Evolutionary conservation across 768 basidiomycete species (phyloP).

Genomic region (Russula brevipes): DNA sequence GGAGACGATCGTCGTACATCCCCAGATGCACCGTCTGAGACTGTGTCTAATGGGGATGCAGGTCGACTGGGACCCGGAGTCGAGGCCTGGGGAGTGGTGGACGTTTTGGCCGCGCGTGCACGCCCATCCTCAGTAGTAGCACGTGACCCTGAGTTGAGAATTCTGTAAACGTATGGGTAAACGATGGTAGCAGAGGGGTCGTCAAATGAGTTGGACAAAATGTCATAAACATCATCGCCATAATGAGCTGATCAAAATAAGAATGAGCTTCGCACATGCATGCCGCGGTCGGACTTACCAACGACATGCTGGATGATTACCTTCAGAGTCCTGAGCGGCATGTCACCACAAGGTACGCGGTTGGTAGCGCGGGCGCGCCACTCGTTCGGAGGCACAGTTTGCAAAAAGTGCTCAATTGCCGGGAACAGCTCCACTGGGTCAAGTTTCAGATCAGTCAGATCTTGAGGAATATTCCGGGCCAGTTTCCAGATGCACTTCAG

Average conservation of each 20-base stretch:
- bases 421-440: conserved; percentile 87
- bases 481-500: conserved; percentile 98
- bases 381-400: conserved; percentile 90
- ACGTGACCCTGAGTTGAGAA: conserved; percentile 62
- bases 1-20: conserved; percentile 51
- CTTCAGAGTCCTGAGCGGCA: conserved; percentile 97
- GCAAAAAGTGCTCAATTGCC: conserved; percentile 90
- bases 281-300: conserved; percentile 49
- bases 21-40: conserved; percentile 40
- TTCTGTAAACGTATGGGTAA: conserved; percentile 91
- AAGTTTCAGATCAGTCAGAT: conserved; percentile 71
- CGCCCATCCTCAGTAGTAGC: conserved; percentile 39
- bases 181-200: conserved; percentile 97
- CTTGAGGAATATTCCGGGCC: conserved; percentile 89
- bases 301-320: conserved; percentile 97
- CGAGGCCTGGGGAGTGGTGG: conserved; percentile 42
- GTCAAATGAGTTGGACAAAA: conserved; percentile 86
- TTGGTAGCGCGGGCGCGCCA: conserved; percentile 91
- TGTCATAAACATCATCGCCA: conserved; percentile 85
- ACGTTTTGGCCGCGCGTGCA: conserved; percentile 26
- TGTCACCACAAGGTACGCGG: conserved; percentile 91
- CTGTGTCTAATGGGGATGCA: conserved; percentile 62
- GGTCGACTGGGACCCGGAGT: conserved; percentile 66
- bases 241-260: conserved; percentile 54
- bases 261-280: conserved; percentile 22